Base-by-base conservation (phyloP, 768 basidiomycete species). In the Heimioporus sp. region DNA sequence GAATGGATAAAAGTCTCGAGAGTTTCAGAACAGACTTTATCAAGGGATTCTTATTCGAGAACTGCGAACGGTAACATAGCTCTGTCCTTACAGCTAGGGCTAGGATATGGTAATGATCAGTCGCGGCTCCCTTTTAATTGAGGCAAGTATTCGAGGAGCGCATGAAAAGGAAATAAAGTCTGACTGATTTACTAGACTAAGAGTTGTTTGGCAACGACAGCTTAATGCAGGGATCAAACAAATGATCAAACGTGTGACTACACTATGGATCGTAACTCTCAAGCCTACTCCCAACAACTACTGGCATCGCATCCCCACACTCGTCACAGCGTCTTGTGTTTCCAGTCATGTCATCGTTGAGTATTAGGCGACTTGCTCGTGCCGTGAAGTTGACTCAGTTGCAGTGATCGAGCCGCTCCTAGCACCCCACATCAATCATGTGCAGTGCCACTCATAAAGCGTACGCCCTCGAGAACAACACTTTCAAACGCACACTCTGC, bases 401-500 rank as follows among this genome's bases (percentile, higher is more conserved):
- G 31, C 54, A 67, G 67, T 54, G 64, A 64, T 62, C 60, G 43
- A 49, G 57, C 37, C 21, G 51, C 56, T 43, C 55, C 68, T 30
- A 56, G 52, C 32, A 66, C 65, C 31, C 67, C 67, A 15, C 64
- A 48, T 51, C 62, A 54, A 16, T 43, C 53, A 55, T 68, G 60
- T 54, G 52, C 51, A 30, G 65, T 53, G 54, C 58, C 63, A 62
- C 58, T 49, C 60, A 30, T 67, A 64, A 75, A 75, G 47, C 74
- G 75, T 7, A 65, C 67, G 7, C 64, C 69, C 9, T 72, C 73
- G 28, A 66, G 67, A 50, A 62, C 68, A 28, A 75, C 70, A 12
- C 64, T 73, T 39, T 72, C 73, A 9, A 74, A 71, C 49, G 63
- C 71, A 36, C 74, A 72, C 24, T 77, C 77, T 7, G 54, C 65